These are phyloP conservation scores for Diaporthe sp. DNA, from an alignment of 2,329 filamentous ascomycete species.

Conservation along the genomic window DNA sequence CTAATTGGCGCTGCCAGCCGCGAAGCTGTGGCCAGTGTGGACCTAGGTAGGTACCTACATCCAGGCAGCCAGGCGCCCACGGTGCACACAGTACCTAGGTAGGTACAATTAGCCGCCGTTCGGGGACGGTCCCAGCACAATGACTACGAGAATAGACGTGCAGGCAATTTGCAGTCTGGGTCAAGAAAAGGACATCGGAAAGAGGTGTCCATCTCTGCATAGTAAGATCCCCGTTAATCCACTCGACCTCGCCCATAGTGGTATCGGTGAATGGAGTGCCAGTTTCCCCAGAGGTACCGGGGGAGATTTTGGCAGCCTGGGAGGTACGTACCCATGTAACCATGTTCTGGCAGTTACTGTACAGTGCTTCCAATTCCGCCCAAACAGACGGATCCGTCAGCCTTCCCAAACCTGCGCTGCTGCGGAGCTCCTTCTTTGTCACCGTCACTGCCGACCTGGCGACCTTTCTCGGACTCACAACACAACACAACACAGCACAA, in stretches of 20 bases:
- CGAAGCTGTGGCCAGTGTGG: not conserved
- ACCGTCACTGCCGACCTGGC: not conserved
- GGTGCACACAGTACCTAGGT: not conserved
- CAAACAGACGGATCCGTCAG: conserved; percentile 21
- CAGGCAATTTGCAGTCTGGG: too few species aligned
- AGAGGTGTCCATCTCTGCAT: not conserved
- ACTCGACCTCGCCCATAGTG: not conserved
- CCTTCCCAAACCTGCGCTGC: conserved; percentile 12
- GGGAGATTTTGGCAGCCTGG: not conserved
- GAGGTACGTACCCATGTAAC: conserved; percentile 8
- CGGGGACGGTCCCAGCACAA: not conserved
- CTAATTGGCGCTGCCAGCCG: conserved; percentile 24
- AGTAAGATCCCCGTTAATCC: not conserved
- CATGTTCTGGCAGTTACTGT: not conserved
- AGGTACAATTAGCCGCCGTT: not conserved
- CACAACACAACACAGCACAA: conserved; percentile 11
- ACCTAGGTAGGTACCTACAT: not conserved
- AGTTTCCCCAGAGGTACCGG: not conserved
- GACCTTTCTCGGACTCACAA: not conserved
- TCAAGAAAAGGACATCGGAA: not conserved
- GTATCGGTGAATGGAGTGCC: too few species aligned
- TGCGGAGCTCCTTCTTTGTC: conserved; percentile 32
- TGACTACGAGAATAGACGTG: not conserved
- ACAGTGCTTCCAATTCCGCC: conserved; percentile 8
- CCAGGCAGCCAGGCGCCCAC: not conserved